These are phyloP conservation scores for Elaphomyces granulatus DNA, from an alignment of 495 filamentous ascomycete species.

Conservation along the genomic window DNA sequence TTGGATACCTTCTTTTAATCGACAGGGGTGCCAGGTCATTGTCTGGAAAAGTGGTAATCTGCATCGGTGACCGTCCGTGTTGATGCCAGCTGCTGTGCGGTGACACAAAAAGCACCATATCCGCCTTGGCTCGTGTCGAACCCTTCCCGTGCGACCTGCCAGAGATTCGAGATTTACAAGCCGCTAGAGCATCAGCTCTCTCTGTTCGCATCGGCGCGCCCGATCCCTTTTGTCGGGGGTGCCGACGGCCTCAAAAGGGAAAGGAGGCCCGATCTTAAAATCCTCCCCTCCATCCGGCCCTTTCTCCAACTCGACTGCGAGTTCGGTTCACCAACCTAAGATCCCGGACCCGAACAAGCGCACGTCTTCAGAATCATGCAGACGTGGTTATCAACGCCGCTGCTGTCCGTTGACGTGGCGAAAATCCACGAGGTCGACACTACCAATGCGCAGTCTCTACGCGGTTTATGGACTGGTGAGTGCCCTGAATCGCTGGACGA, in stretches of 20 bases:
- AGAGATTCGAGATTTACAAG: background rate
- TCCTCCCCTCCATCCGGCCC: background rate
- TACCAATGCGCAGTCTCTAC: slow-evolving; percentile 78
- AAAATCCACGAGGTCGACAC: slow-evolving; percentile 92
- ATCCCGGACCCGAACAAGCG: too few relatives aligned
- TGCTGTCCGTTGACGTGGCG: slow-evolving; percentile 71
- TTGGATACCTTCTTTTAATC: too few relatives aligned
- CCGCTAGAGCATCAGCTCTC: background rate
- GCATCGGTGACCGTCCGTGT: background rate
- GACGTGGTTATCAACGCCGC: slow-evolving; percentile 48
- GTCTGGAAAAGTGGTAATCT: background rate
- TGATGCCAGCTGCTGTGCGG: background rate
- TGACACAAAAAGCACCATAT: background rate
- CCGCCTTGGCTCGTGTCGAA: background rate
- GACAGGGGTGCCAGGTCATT: background rate
- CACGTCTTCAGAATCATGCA: too few relatives aligned
- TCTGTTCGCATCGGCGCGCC: background rate
- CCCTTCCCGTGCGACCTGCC: background rate
- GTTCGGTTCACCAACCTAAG: too few relatives aligned
- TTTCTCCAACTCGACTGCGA: slow-evolving; percentile 2
- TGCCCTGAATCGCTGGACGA: slow-evolving; percentile 7
- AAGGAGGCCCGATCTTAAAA: background rate
- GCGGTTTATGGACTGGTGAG: slow-evolving; percentile 97
- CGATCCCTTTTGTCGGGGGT: background rate
- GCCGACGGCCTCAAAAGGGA: background rate